Conservation (phyloP, 345 rosid genomes). For the Eucalyptus leucophloia region DNA sequence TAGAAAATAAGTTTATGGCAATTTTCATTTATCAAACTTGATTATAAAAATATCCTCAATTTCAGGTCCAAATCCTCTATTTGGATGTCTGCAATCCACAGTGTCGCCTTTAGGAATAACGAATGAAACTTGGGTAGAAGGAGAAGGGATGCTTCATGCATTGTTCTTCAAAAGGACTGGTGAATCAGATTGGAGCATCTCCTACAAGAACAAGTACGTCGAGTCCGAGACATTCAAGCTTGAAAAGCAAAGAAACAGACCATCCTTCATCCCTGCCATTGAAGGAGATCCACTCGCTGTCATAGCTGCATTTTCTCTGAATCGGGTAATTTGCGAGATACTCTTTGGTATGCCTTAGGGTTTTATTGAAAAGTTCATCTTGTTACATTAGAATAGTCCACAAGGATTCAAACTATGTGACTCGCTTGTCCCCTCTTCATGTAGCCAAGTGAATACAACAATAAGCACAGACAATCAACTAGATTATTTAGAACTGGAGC, state of each 20-base stretch:
- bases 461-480: not conserved
- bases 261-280: conserved; percentile 20
- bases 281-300: conserved; percentile 11
- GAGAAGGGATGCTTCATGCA: conserved; percentile 47
- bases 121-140: conserved; percentile 22
- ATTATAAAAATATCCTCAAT: not conserved
- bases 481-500: not conserved
- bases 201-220: conserved; percentile 21
- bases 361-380: not conserved
- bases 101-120: conserved; percentile 18
- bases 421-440: not conserved
- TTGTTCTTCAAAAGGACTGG: conserved; percentile 13
- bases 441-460: not conserved
- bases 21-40: not conserved
- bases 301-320: not conserved
- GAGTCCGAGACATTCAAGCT: conserved; percentile 22
- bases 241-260: conserved; percentile 16
- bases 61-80: conserved; percentile 32
- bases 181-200: conserved; percentile 13
- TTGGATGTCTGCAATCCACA: conserved; percentile 19
- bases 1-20: not conserved
- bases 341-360: not conserved
- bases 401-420: not conserved
- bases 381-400: not conserved
- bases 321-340: not conserved